These are phyloP conservation scores for Kokia cookei DNA, from an alignment of 441 rosid genomes.

Conservation along the genomic window DNA sequence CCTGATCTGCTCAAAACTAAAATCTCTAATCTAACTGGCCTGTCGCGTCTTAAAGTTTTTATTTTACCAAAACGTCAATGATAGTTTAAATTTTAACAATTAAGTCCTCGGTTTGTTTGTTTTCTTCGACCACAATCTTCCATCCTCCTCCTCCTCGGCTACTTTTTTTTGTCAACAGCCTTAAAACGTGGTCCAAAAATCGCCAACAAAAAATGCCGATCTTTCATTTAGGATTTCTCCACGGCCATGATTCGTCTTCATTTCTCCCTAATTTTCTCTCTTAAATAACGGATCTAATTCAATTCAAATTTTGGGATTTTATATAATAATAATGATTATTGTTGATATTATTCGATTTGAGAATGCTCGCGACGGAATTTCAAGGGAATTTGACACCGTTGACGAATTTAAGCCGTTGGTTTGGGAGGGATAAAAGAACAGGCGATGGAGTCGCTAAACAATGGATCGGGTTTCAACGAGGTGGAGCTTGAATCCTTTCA, in stretches of 20 bases:
- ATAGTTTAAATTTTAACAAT: too few species aligned
- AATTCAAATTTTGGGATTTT: background rate
- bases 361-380: conserved; percentile 70
- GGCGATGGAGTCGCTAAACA: conserved; percentile 27
- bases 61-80: too few species aligned
- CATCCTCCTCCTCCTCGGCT: too few species aligned
- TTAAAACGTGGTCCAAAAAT: too few species aligned
- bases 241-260: background rate
- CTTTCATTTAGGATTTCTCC: too few species aligned
- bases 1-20: too few species aligned
- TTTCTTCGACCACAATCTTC: too few species aligned
- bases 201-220: too few species aligned
- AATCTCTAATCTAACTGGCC: too few species aligned
- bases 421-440: conserved; percentile 27
- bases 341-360: conserved; percentile 7
- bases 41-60: too few species aligned
- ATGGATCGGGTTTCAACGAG: conserved; percentile 19
- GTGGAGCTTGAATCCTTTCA: conserved; percentile 63
- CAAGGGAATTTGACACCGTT: conserved; percentile 41
- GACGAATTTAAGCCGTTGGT: conserved; percentile 39
- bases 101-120: too few species aligned
- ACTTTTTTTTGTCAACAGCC: too few species aligned
- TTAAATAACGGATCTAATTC: background rate
- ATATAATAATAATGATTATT: background rate
- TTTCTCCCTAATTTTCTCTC: background rate